Conservation (phyloP, 176 grass and related monocot genomes). For the Eragrostis curvula region DNA sequence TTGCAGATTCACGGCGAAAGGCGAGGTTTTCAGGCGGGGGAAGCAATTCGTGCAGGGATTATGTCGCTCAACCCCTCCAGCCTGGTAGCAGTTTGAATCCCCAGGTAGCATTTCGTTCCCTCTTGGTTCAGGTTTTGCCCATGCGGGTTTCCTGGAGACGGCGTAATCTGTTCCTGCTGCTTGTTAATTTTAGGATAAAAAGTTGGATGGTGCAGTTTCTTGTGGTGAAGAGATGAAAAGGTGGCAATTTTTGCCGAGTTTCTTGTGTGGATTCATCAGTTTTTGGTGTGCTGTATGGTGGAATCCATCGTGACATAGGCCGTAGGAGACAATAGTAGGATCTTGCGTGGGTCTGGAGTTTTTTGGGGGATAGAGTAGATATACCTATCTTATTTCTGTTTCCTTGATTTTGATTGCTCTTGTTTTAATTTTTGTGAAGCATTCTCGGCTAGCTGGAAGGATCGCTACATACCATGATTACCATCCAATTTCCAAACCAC, state of each 20-base stretch:
- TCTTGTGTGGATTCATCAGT: not conserved
- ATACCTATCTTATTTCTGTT: not conserved
- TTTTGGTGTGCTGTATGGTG: not conserved
- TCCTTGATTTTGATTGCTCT: not conserved
- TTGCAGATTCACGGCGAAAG: conserved; percentile 21
- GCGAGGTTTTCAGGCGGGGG: not conserved
- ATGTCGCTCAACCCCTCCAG: not conserved
- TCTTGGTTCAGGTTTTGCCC: not conserved
- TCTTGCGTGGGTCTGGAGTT: not conserved
- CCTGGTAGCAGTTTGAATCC: not conserved
- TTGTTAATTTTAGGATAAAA: not conserved
- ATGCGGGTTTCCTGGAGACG: not conserved
- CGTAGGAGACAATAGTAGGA: not conserved
- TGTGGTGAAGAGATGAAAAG: not conserved
- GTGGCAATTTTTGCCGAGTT: not conserved
- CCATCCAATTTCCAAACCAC: not conserved
- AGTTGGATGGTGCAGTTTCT: not conserved
- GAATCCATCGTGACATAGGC: not conserved
- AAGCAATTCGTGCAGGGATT: not conserved
- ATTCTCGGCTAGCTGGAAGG: not conserved
- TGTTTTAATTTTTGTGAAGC: not conserved
- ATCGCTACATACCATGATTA: not conserved
- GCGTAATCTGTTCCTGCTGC: not conserved
- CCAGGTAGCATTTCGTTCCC: not conserved
- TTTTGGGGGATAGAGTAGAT: not conserved